phyloP scores from a whole-genome alignment of 768 basidiomycete species.

The Pholiota microspora region DNA sequence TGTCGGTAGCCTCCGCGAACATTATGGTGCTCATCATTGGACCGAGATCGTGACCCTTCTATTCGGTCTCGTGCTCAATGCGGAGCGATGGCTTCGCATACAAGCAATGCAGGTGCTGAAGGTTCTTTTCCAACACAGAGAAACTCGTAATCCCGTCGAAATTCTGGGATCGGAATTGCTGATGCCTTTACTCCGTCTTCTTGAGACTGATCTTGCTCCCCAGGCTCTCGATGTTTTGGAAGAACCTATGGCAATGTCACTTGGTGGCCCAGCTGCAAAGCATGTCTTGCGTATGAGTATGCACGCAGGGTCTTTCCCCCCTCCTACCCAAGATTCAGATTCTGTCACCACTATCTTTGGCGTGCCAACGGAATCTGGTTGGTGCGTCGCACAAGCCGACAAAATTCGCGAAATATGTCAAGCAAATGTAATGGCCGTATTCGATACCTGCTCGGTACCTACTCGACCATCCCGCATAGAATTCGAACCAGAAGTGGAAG shows the following conservation, averaged over 20 bases:
- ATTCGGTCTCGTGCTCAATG: slow-evolving; percentile 84
- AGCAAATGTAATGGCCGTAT: slow-evolving; percentile 80
- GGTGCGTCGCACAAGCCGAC: slow-evolving; percentile 77
- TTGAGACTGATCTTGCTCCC: slow-evolving; percentile 83
- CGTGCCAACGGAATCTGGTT: slow-evolving; percentile 78
- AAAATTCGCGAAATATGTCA: slow-evolving; percentile 61
- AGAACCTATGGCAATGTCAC: slow-evolving; percentile 79
- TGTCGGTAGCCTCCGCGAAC: slow-evolving; percentile 79
- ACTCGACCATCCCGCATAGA: slow-evolving; percentile 69
- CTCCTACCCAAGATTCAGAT: slow-evolving; percentile 39
- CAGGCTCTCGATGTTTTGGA: slow-evolving; percentile 93
- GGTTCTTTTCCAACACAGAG: slow-evolving; percentile 82
- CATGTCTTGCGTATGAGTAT: slow-evolving; percentile 93
- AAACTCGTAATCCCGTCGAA: slow-evolving; percentile 71
- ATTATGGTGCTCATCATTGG: slow-evolving; percentile 75
- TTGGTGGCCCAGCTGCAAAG: slow-evolving; percentile 74
- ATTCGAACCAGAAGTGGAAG: slow-evolving; percentile 64
- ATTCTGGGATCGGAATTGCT: slow-evolving; percentile 82
- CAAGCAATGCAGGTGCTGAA: slow-evolving; percentile 88
- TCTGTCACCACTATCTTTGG: slow-evolving; percentile 76
- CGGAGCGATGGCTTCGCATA: slow-evolving; percentile 75
- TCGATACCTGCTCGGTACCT: slow-evolving; percentile 76
- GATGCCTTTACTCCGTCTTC: slow-evolving; percentile 84
- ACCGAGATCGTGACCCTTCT: slow-evolving; percentile 81
- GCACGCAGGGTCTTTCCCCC: slow-evolving; percentile 49